phyloP scores from a whole-genome alignment of 257 asterid genomes.

The Forsythia viridissima region DNA sequence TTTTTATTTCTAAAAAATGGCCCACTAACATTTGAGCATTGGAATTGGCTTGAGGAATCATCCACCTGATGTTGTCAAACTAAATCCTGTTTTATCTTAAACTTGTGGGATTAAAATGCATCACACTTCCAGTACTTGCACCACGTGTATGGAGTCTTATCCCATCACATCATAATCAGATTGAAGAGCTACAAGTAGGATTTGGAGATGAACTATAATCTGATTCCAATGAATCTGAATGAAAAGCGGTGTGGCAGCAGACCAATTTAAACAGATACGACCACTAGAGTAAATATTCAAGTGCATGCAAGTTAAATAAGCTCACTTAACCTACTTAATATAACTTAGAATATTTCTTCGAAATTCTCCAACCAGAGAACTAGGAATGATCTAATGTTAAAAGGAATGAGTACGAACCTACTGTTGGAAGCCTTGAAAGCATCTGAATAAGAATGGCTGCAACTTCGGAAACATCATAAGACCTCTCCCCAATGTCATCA shows the following conservation, averaged over 20 bases:
- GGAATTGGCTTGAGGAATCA: neutral
- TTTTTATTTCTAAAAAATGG: no score
- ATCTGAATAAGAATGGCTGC: constrained; percentile 92
- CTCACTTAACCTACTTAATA: neutral
- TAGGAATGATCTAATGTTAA: neutral
- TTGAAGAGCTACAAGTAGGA: neutral
- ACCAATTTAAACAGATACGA: neutral
- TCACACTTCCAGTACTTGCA: neutral
- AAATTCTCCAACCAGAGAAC: neutral
- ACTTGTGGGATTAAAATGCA: neutral
- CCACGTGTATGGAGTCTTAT: neutral
- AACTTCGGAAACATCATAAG: constrained; percentile 73
- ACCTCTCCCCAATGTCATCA: constrained; percentile 95
- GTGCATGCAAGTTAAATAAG: neutral
- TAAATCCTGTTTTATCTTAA: neutral
- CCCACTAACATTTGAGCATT: no score
- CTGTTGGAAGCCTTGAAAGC: constrained; percentile 72
- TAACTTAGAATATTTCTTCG: neutral
- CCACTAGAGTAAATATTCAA: neutral
- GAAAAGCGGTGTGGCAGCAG: neutral
- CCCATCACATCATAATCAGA: neutral
- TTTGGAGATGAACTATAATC: neutral
- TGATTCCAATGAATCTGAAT: neutral
- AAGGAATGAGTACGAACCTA: constrained; percentile 44
- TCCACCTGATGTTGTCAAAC: neutral